Percentiles rank a stretch among this genome's conserved stretches.
Conservation (phyloP, 2,329 filamentous ascomycete genomes). For the Verticillium zaregamsianum region DNA sequence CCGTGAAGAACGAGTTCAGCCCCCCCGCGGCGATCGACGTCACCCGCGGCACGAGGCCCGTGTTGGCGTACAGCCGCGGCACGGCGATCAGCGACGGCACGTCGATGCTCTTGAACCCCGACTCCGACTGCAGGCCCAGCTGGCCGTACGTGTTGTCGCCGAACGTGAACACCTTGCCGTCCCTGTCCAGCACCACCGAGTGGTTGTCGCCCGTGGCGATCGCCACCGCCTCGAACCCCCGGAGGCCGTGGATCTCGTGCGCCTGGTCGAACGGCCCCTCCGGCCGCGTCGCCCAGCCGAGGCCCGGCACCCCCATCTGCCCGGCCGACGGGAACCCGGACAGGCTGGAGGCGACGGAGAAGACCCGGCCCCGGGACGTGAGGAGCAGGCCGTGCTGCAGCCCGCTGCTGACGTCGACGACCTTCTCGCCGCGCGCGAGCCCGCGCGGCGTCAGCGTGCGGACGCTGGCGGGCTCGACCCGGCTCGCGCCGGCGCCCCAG, state of each 20-base stretch:
- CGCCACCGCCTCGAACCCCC: constrained; percentile 64
- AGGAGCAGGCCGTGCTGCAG: constrained; percentile 83
- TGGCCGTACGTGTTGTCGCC: constrained; percentile 93
- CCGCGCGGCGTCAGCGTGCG: constrained; percentile 63
- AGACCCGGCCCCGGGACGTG: constrained; percentile 80
- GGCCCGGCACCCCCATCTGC: constrained; percentile 80
- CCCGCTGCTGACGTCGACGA: constrained; percentile 72
- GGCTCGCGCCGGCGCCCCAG: constrained; percentile 46
- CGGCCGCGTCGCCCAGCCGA: constrained; percentile 76
- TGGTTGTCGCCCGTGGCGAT: constrained; percentile 86
- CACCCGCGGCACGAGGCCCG: constrained; percentile 59
- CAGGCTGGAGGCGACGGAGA: constrained; percentile 78
- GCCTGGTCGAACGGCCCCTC: constrained; percentile 74
- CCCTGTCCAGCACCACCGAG: constrained; percentile 71
- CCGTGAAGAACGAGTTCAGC: constrained; percentile 78
- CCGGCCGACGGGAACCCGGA: constrained; percentile 76
- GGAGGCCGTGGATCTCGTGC: constrained; percentile 71
- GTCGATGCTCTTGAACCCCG: constrained; percentile 59
- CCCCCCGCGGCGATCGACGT: constrained; percentile 83
- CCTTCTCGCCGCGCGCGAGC: constrained; percentile 65
- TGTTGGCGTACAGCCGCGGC: constrained; percentile 67
- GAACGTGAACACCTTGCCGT: constrained; percentile 78
- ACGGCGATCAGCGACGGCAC: constrained; percentile 68
- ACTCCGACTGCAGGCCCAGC: constrained; percentile 71
- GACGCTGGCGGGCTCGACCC: constrained; percentile 56